Base-by-base conservation (phyloP, 352 stramenopile genomes). In the Peronospora belbahrii region DNA sequence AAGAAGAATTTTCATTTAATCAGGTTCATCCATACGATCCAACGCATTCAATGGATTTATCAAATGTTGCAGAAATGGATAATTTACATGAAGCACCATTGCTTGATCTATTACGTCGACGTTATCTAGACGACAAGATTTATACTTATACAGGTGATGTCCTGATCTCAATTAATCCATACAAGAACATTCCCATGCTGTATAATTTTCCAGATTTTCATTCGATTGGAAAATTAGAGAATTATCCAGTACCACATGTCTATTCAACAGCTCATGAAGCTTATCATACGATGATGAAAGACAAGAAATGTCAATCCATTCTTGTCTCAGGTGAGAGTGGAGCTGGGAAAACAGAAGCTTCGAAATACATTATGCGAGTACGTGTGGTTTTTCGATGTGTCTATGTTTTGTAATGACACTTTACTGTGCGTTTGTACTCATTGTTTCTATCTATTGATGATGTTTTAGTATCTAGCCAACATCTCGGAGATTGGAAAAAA, bases 61-160 rank as follows among this genome's bases (percentile, higher is more conserved):
- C 74, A 23, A 95, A 97, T 61, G 84, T 95, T 40, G 88, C 85
- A n/a, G 87, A 95, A 59, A 95, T 97, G 85, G 91, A 96, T 67
- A 94, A 95, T 53, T 56, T 97, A 42, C 87, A 96, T 51, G 79
- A 96, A 57, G 88, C 85, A 50, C 88, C 88, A 31, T 67, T 97
- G 51, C 70, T 97, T 4, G 85, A 96, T 48, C 52, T 95, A 31
- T 60, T 97, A 37, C 77, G 85, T 13, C 60, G 85, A 10, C 73
- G 88, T 13, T 96, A 96, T 56, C 84, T 80, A 6, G 77, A 95
- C 20, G 85, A 97, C 57, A 74, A 83, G 52, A 97, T 97, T 59
- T 97, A 98, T 55, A 98, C 93, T 25, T 97, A 94, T 54, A 96
- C 88, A 27, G 88, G 88, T 19, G 91, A 98, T 47, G 95, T 98